Evolutionary conservation across 2,329 filamentous ascomycete genomes (phyloP), one percentile per base, ranked within the genome.

Genomic region (Hymenoscyphus linearis): DNA sequence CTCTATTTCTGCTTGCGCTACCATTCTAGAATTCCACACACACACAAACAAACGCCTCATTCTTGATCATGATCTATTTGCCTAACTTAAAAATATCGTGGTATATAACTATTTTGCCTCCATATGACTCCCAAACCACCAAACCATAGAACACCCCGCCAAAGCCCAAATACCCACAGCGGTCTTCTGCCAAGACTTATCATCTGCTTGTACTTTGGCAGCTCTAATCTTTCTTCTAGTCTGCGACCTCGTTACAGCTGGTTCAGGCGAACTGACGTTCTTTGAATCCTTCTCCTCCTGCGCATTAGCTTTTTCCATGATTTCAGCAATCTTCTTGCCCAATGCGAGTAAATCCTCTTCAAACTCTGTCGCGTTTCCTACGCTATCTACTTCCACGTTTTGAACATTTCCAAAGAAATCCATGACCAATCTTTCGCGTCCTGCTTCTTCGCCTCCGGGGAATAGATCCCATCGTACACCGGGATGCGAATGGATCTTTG

Each of bases 321-420:
- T 74, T 64, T 80, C 76, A 2, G 82, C 80, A 68, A 88, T 88
- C 40, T 82, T 85, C 75, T 79, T 82, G 71, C 90, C 89, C 55
- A 97, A 81, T n/a, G 87, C 84, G 36, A 89, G 77, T 63, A 97
- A 76, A 69, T 97, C 92, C 67, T 93, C 87, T 56, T 87, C 85
- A 53, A 85, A 81, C 40, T 77, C 82, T 59, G 78, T 76, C 62
- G 82, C 83, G 61, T 82, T 74, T 16, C 57, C 65, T 10, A 60
- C 62, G 60, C 57, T 67, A 52, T 95, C 90, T 3, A 98, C 85
- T 76, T 98, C 95, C 3, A 99, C 93, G 68, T 93, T 96, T 74
- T 99, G 95, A 14, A 98, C 92, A 73, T 98, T 99, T 26, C 95
- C 95, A 66, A 99, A 98, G 77, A 99, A 99, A 74, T 99, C 95